Conservation (phyloP, 345 rosid genomes). For the Citrus hindsii region DNA sequence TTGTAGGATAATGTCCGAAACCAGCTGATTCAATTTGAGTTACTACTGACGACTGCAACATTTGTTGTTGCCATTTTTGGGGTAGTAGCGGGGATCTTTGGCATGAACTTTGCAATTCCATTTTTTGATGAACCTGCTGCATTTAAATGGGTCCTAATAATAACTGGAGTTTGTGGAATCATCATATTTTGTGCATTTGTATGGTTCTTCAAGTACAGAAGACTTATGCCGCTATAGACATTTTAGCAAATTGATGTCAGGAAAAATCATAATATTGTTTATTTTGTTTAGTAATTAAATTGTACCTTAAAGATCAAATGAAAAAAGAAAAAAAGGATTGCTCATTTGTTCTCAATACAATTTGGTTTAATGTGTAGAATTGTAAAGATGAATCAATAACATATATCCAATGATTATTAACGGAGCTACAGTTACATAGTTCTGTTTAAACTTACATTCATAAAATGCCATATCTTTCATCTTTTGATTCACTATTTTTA, state of each 20-base stretch:
- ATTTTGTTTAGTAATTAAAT: background rate
- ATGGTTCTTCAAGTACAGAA: constrained; percentile 86
- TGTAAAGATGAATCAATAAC: background rate
- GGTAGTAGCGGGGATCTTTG: constrained; percentile 95
- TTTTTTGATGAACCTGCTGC: constrained; percentile 66
- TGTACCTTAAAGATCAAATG: background rate
- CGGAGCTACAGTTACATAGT: too few relatives aligned
- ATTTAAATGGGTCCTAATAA: constrained; percentile 76
- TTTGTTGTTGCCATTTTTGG: constrained; percentile 96
- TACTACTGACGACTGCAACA: constrained; percentile 85
- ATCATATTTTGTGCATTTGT: constrained; percentile 72
- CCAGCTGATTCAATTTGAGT: constrained; percentile 95
- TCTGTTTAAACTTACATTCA: too few relatives aligned
- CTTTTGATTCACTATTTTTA: too few relatives aligned
- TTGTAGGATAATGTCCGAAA: constrained; percentile 94
- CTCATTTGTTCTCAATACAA: background rate
- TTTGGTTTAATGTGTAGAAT: too few relatives aligned
- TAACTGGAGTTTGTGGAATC: constrained; percentile 64
- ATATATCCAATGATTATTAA: too few relatives aligned
- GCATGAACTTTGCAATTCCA: constrained; percentile 79
- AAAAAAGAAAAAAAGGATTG: too few relatives aligned
- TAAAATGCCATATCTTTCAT: too few relatives aligned
- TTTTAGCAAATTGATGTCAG: constrained; percentile 9
- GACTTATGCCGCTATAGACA: constrained; percentile 79
- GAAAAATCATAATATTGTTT: background rate